Percentiles rank a stretch among this genome's conserved stretches.
These are phyloP conservation scores for Atalantia buxifolia DNA, from an alignment of 345 rosid genomes.

Conservation along the genomic window DNA sequence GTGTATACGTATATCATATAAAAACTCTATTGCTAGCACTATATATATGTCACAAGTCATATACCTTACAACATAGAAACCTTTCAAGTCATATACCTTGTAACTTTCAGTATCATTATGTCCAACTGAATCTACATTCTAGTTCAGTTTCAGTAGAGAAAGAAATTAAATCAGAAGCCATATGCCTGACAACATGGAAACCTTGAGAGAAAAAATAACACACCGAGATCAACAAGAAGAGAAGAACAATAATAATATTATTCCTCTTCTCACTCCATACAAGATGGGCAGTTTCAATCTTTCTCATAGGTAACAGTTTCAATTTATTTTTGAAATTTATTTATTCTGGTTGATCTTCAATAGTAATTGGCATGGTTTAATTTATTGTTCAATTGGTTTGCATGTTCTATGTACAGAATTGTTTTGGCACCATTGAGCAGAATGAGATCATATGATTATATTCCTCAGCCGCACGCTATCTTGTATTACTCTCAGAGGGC, in stretches of 20 bases:
- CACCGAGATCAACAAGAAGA: not conserved
- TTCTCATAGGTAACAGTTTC: too few species aligned
- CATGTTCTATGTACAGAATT: not conserved
- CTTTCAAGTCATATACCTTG: too few species aligned
- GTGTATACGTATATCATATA: too few species aligned
- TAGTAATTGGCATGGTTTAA: not conserved
- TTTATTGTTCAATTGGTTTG: not conserved
- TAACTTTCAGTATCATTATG: too few species aligned
- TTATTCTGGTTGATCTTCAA: not conserved
- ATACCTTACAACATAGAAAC: too few species aligned
- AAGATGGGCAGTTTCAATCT: not conserved
- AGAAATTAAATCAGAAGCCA: not conserved
- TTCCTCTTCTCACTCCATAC: not conserved
- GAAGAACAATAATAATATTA: not conserved
- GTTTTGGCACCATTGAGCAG: not conserved
- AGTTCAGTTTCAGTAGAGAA: not conserved
- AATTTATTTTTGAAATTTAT: not conserved
- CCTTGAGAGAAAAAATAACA: not conserved
- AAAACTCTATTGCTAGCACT: too few species aligned
- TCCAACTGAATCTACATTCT: too few species aligned
- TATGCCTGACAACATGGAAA: not conserved
- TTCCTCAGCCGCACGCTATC: not conserved
- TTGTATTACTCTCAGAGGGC: not conserved
- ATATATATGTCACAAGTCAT: too few species aligned
- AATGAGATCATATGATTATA: not conserved